Evolutionary conservation across 2,329 filamentous ascomycete genomes (phyloP).

Genomic region (Triangularia verruculosa): DNA sequence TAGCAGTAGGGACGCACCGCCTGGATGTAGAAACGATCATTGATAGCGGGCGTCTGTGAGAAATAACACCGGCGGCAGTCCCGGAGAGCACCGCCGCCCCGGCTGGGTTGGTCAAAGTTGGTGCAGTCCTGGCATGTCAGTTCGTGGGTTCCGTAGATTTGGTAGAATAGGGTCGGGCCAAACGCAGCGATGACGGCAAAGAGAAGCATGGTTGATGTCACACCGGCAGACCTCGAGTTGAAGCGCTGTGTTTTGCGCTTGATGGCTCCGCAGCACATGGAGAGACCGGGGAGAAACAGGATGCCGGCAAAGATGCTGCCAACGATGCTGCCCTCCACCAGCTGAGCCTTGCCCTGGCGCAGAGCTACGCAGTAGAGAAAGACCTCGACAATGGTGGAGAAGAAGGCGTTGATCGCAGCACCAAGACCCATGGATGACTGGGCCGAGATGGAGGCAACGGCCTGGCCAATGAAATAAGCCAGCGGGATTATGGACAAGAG

Average conservation of each 20-base stretch:
- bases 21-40: constrained; percentile 84
- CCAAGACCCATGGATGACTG: constrained; percentile 98
- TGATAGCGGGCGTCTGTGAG: constrained; percentile 76
- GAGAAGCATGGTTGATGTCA: constrained; percentile 95
- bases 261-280: constrained; percentile 98
- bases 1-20: constrained; percentile 94
- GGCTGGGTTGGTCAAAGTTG: constrained; percentile 41
- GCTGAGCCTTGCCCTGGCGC: constrained; percentile 82
- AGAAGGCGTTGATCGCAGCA: constrained; percentile 96
- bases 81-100: constrained; percentile 42
- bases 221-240: constrained; percentile 92
- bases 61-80: constrained; percentile 96
- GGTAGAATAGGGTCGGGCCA: constrained; percentile 93
- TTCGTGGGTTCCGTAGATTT: constrained; percentile 97
- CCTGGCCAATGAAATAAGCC: constrained; percentile 98
- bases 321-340: constrained; percentile 95
- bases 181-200: constrained; percentile 96
- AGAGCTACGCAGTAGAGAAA: constrained; percentile 96
- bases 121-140: constrained; percentile 74
- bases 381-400: constrained; percentile 95
- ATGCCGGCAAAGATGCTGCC: constrained; percentile 98
- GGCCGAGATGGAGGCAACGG: constrained; percentile 95
- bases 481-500: constrained; percentile 91
- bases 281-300: constrained; percentile 87
- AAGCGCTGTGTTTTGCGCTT: constrained; percentile 98